Evolutionary conservation across 768 basidiomycete genomes (phyloP), one percentile per base, ranked within the genome.

Genomic region (Termitomyces sp.): DNA sequence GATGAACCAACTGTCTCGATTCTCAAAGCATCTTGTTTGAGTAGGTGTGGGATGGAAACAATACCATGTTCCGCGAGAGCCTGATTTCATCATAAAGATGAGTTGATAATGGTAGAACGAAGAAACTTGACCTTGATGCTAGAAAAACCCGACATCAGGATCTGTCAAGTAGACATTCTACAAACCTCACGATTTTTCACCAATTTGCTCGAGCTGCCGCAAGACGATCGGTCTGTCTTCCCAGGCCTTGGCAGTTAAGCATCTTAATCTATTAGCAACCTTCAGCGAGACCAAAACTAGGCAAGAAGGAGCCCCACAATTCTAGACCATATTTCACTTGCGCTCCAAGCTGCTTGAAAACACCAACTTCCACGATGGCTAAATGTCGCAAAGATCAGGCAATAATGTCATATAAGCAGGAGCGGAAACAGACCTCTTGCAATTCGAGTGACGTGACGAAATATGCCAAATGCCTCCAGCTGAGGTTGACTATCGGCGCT

Each of bases 161-260:
- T 69, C 27, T 75, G 73, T 29, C 46, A 39, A 18, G 24, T 51
- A 34, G 26, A 34, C 42, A 16, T 14, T 41, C 8, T 5, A 18
- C 41, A 24, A 5, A 6, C 71, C 88, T 68, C 56, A 92, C 91
- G 90, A 92, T 81, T 92, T 93, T 66, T 94, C 92, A 32, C 95
- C 96, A 42, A 98, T 86, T n/a, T 86, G 83, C 34, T 90, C 86
- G 50, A 98, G 79, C 68, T 98, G 96, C 14, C 89, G 81, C 54
- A 98, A 79, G 7, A 96, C 88, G 14, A 86, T 74, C 5, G 93
- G 85, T 20, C 90, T 76, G 64, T 94, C 88, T 64, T 98, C 95
- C 96, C 96, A 98, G 43, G 92, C 87, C 64, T 88, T 93, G 4
- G 91, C 92, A 53, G 76, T 80, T 37, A 98, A 66, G 62, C 86